Percentiles rank a stretch among this genome's conserved stretches.
Evolutionary conservation across 306 rosid species (phyloP).

Genomic region (Castanospermum australe): DNA sequence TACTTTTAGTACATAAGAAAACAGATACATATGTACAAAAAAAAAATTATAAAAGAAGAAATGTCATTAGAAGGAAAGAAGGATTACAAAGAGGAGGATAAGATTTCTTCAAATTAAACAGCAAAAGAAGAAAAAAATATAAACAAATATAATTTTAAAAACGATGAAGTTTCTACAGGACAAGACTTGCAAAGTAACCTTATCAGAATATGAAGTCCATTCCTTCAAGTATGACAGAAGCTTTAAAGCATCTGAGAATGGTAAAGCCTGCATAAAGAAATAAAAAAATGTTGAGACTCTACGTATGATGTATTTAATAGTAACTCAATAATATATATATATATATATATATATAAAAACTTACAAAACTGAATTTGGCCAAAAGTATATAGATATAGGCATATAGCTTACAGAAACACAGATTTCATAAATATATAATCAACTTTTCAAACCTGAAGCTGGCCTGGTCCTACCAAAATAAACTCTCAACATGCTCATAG

Average conservation of each 20-base stretch:
- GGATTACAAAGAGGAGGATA: not conserved
- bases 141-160: not conserved
- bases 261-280: conserved; percentile 69
- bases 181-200: conserved; percentile 49
- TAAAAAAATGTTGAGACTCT: no score
- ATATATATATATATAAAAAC: not conserved
- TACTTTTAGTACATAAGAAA: not conserved
- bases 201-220: conserved; percentile 81
- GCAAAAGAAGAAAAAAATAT: not conserved
- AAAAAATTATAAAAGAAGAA: not conserved
- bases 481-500: not conserved
- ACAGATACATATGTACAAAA: not conserved
- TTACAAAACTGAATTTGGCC: no score
- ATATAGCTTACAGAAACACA: no score
- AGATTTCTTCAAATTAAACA: not conserved
- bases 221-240: conserved; percentile 79
- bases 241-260: conserved; percentile 88
- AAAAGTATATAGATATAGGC: no score
- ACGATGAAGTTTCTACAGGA: not conserved
- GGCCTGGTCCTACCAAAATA: not conserved
- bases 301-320: no score
- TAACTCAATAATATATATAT: no score
- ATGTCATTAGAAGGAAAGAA: not conserved
- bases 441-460: not conserved
- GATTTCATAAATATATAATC: not conserved